A percentile compares a stretch with the other conserved stretches of the same genome.
Evolutionary conservation across 148 eudicot genomes (phyloP).

Genomic region (Oxyria digyna): DNA sequence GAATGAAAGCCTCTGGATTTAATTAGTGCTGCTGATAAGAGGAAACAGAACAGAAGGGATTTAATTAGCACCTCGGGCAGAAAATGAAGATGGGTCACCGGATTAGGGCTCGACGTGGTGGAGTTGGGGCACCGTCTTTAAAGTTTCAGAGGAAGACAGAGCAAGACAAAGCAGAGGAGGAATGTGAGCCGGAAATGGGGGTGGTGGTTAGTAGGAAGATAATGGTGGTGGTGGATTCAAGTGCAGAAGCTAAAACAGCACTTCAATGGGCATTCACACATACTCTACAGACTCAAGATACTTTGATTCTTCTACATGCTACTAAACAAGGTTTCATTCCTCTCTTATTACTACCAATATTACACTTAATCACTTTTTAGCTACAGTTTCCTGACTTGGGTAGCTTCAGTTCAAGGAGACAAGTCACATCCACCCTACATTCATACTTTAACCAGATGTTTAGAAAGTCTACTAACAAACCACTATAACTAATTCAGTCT

Average conservation of each 20-base stretch:
- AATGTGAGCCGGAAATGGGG: not conserved
- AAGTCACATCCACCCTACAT: not conserved
- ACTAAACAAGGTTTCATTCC: constrained; percentile 28
- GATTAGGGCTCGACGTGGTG: not conserved
- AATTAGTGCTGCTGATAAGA: constrained; percentile 11
- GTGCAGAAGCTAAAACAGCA: constrained; percentile 56
- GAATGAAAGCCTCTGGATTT: constrained; percentile 14
- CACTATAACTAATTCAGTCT: too few species aligned
- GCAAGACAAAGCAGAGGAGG: not conserved
- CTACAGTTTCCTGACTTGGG: not conserved
- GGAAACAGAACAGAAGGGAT: not conserved
- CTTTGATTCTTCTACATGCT: constrained; percentile 49
- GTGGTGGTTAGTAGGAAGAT: constrained; percentile 36
- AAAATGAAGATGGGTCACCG: constrained; percentile 7
- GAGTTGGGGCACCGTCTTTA: not conserved
- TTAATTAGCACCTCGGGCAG: not conserved
- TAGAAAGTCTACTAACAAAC: too few species aligned
- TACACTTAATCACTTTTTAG: not conserved
- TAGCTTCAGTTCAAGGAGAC: not conserved
- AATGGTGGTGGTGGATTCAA: constrained; percentile 72
- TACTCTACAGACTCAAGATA: constrained; percentile 53
- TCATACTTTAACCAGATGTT: too few species aligned
- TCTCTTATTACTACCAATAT: not conserved
- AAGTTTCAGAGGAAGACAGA: constrained; percentile 5
- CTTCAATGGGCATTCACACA: constrained; percentile 80